Conservation (phyloP, 2,329 filamentous ascomycete genomes). For the Clathrospora elynae region DNA sequence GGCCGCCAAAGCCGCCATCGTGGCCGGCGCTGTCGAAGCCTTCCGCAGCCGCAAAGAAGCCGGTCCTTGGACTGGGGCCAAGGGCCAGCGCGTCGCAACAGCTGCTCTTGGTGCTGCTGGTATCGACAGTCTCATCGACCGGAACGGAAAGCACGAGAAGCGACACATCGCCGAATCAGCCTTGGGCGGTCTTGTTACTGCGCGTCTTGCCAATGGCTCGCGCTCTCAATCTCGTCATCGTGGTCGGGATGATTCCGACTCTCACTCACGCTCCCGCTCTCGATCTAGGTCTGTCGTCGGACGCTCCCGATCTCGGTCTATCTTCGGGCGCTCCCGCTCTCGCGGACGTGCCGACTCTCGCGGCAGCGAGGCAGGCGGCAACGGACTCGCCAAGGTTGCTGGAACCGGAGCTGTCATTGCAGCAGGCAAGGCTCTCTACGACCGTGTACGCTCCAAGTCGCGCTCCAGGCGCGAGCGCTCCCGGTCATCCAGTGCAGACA, state of each 20-base stretch:
- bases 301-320: conserved; percentile 54
- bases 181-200: conserved; percentile 84
- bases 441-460: conserved; percentile 61
- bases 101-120: conserved; percentile 84
- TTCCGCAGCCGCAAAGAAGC: conserved; percentile 89
- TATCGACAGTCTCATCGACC: conserved; percentile 75
- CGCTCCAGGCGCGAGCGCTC: conserved; percentile 52
- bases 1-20: conserved; percentile 86
- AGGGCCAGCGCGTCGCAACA: conserved; percentile 88
- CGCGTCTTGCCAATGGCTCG: conserved; percentile 81
- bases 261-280: conserved; percentile 65
- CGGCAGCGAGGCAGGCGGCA: conserved; percentile 56
- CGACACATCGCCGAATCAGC: conserved; percentile 85
- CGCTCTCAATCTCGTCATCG: conserved; percentile 62
- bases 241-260: conserved; percentile 49
- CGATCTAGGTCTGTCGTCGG: conserved; percentile 57
- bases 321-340: conserved; percentile 49
- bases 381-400: conserved; percentile 56
- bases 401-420: conserved; percentile 57
- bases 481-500: conserved; percentile 53
- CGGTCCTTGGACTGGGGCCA: conserved; percentile 86
- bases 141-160: conserved; percentile 74
- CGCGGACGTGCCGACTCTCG: conserved; percentile 49
- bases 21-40: conserved; percentile 89
- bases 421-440: conserved; percentile 59